These are phyloP conservation scores for Talaromyces sp. DNA, from an alignment of 2,329 filamentous ascomycete genomes.

Conservation along the genomic window DNA sequence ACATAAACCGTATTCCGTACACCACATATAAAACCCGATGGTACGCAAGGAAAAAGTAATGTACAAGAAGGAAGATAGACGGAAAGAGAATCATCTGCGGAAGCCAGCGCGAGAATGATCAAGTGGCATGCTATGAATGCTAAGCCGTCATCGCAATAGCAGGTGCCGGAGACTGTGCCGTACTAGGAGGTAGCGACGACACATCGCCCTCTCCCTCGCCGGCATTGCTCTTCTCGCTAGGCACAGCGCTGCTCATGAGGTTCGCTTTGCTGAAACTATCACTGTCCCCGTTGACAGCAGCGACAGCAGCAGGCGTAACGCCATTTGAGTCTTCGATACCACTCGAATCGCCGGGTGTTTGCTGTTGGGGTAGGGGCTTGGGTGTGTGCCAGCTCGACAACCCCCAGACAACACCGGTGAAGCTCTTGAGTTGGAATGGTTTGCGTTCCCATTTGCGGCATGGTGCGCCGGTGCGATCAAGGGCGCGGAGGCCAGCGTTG, in stretches of 20 bases:
- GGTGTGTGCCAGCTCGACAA: constrained; percentile 74
- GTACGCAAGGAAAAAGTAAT: constrained; percentile 9
- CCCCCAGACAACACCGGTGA: constrained; percentile 82
- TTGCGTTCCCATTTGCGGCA: constrained; percentile 89
- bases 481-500: constrained; percentile 89
- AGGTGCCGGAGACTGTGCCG: constrained; percentile 53
- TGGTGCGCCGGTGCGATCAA: constrained; percentile 86
- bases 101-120: constrained; percentile 1
- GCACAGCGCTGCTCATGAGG: constrained; percentile 55
- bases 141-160: constrained; percentile 40
- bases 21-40: not conserved
- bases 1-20: not conserved
- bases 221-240: constrained; percentile 59
- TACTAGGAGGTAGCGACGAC: constrained; percentile 44
- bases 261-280: constrained; percentile 57
- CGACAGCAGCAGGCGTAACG: constrained; percentile 45
- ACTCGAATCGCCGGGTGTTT: constrained; percentile 39
- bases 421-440: constrained; percentile 80
- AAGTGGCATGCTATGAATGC: not conserved
- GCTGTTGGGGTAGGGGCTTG: constrained; percentile 36
- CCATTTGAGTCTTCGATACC: constrained; percentile 57
- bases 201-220: constrained; percentile 44
- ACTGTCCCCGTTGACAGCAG: constrained; percentile 32
- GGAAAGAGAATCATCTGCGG: not conserved
- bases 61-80: constrained; percentile 3